Evolutionary conservation across 73 alveolate genomes (phyloP).

Genomic region (Urostyla sp.): DNA sequence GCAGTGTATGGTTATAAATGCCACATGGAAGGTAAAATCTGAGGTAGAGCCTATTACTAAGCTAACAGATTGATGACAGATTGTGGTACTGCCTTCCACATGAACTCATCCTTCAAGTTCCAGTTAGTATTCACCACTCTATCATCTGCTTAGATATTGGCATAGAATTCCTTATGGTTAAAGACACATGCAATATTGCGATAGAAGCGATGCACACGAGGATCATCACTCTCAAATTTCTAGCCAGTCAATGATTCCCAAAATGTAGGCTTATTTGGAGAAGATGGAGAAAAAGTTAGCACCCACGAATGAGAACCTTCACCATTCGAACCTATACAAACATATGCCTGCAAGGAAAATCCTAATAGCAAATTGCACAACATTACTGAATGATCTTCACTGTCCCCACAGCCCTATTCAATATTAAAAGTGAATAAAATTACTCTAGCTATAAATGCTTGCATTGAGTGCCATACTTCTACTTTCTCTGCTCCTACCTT

Average conservation of each 20-base stretch:
- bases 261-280: slow-evolving; percentile 34
- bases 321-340: slow-evolving; percentile 76
- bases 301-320: slow-evolving; percentile 90
- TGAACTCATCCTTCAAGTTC: slow-evolving; percentile 72
- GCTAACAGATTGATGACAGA: slow-evolving; percentile 57
- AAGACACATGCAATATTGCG: slow-evolving; percentile 78
- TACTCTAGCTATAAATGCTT: slow-evolving; percentile 68
- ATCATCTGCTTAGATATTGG: slow-evolving; percentile 79
- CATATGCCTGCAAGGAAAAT: slow-evolving; percentile 79
- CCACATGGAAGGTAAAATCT: too few species aligned
- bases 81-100: slow-evolving; percentile 79
- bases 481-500: slow-evolving; percentile 71
- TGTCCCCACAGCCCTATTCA: slow-evolving; percentile 87
- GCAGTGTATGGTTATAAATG: too few species aligned
- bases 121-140: slow-evolving; percentile 71
- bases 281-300: slow-evolving; percentile 48
- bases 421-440: too few species aligned
- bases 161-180: slow-evolving; percentile 73
- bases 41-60: slow-evolving; percentile 42
- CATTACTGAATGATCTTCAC: slow-evolving; percentile 81
- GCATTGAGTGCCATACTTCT: slow-evolving; percentile 82
- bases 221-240: slow-evolving; percentile 74
- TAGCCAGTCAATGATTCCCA: slow-evolving; percentile 89
- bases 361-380: slow-evolving; percentile 81
- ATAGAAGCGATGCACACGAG: slow-evolving; percentile 79